Percentiles rank a stretch among this genome's conserved stretches.
These are phyloP conservation scores for Hamamelis virginiana DNA, from an alignment of 164 flowering plant species.

Conservation along the genomic window DNA sequence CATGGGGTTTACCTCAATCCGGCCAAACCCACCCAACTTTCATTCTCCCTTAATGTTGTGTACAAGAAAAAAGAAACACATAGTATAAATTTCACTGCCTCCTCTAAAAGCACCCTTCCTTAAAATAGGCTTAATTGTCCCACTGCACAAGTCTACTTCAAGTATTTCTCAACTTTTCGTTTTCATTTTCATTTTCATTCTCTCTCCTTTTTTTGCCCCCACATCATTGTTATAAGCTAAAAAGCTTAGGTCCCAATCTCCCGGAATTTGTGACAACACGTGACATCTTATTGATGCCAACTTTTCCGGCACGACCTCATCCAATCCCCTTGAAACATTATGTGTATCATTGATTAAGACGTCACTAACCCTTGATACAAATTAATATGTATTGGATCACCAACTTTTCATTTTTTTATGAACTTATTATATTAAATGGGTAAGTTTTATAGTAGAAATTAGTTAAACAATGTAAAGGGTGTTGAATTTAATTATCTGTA, in stretches of 20 bases:
- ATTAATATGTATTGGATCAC: background rate
- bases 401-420: background rate
- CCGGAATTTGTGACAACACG: background rate
- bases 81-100: too few species aligned
- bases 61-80: too few species aligned
- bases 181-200: background rate
- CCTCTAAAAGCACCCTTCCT: too few species aligned
- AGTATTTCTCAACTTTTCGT: too few species aligned
- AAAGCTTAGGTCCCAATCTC: background rate
- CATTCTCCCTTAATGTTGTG: too few species aligned
- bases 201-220: background rate
- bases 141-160: too few species aligned
- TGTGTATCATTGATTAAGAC: slow-evolving; percentile 17
- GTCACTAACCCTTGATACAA: slow-evolving; percentile 13
- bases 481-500: background rate
- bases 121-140: too few species aligned
- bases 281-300: background rate
- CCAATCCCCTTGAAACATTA: background rate
- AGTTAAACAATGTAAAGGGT: slow-evolving; percentile 8
- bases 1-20: too few species aligned
- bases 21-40: too few species aligned
- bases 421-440: background rate
- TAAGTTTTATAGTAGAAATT: background rate
- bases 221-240: background rate
- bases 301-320: background rate